A percentile compares a stretch with the other conserved stretches of the same genome.
Conservation (phyloP, 2,329 filamentous ascomycete species). For the Monosporascus sp. region DNA sequence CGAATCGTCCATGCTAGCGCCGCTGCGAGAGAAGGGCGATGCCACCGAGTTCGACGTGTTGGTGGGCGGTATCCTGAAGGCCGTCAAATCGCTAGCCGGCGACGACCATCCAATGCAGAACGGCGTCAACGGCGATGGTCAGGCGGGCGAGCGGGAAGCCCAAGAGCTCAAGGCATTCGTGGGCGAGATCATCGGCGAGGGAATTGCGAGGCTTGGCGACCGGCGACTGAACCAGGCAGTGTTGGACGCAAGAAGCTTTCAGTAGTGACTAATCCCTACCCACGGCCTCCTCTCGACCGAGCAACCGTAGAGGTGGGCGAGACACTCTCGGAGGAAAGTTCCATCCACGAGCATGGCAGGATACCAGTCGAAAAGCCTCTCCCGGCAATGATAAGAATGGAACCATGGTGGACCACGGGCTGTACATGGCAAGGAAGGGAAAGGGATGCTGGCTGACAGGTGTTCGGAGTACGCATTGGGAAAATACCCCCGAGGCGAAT, state of each 20-base stretch:
- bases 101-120: slow-evolving; percentile 29
- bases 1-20: slow-evolving; percentile 47
- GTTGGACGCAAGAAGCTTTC: slow-evolving; percentile 50
- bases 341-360: too few relatives aligned
- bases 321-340: too few relatives aligned
- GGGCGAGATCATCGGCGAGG: slow-evolving; percentile 47
- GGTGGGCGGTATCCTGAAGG: slow-evolving; percentile 50
- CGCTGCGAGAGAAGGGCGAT: slow-evolving; percentile 46
- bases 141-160: slow-evolving; percentile 30
- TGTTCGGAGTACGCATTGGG: too few relatives aligned
- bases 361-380: too few relatives aligned
- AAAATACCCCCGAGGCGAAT: too few relatives aligned
- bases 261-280: slow-evolving; percentile 25
- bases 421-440: too few relatives aligned
- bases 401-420: too few relatives aligned
- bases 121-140: slow-evolving; percentile 35
- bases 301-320: too few relatives aligned
- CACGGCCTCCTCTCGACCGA: not conserved
- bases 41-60: slow-evolving; percentile 50
- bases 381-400: too few relatives aligned
- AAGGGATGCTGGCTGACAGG: too few relatives aligned
- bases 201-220: slow-evolving; percentile 40
- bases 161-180: slow-evolving; percentile 48
- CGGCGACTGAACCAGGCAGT: slow-evolving; percentile 44
- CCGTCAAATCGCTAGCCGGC: slow-evolving; percentile 39